A percentile compares a stretch with the other conserved stretches of the same genome.
phyloP scores from a whole-genome alignment of 164 flowering plant genomes.

The Echeveria elegans region DNA sequence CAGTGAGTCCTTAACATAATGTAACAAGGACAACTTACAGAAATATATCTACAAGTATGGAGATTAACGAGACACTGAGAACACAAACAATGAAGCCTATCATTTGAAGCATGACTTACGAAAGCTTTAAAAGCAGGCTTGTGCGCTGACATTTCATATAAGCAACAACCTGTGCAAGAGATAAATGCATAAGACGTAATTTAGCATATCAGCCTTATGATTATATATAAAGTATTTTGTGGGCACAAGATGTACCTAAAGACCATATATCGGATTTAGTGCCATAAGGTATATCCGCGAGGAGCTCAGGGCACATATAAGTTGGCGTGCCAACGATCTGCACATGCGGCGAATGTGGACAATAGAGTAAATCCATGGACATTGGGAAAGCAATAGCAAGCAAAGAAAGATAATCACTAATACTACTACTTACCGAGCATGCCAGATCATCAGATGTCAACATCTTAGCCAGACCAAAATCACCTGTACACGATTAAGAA shows the following conservation, averaged over 20 bases:
- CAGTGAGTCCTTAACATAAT: not conserved
- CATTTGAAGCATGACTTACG: constrained; percentile 43
- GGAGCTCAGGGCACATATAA: constrained; percentile 99
- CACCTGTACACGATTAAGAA: constrained; percentile 50
- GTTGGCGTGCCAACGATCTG: constrained; percentile 99
- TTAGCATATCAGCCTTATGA: constrained; percentile 9
- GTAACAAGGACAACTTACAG: not conserved
- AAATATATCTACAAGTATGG: not conserved
- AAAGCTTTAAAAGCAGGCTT: constrained; percentile 96
- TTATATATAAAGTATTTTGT: not conserved
- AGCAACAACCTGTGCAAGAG: constrained; percentile 75
- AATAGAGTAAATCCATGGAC: not conserved
- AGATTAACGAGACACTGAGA: not conserved
- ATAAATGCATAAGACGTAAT: not conserved
- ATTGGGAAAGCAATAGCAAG: not conserved
- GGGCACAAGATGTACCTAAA: constrained; percentile 40
- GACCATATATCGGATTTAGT: constrained; percentile 99
- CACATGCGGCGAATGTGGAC: constrained; percentile 1
- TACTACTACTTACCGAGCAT: constrained; percentile 67
- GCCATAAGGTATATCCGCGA: constrained; percentile 99
- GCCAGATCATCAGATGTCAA: constrained; percentile 95
- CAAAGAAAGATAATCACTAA: not conserved
- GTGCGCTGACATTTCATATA: constrained; percentile 87
- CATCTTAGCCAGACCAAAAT: constrained; percentile 97
- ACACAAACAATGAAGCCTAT: not conserved